phyloP scores from a whole-genome alignment of 805 yeast genomes.

The Candida loeiensis region DNA sequence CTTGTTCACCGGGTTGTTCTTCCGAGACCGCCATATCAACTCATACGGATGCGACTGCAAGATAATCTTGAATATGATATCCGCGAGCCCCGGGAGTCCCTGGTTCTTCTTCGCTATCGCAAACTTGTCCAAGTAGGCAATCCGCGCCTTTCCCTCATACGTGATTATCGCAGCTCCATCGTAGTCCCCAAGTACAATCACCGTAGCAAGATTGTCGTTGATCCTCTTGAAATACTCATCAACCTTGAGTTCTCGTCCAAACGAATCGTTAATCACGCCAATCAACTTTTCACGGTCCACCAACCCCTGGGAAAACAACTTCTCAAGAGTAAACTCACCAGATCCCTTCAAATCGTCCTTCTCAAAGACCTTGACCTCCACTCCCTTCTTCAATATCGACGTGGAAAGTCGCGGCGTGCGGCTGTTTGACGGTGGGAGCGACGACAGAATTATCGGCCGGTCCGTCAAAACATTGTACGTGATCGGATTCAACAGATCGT shows the following conservation, averaged over 20 bases:
- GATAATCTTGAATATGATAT: conserved; percentile 82
- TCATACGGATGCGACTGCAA: conserved; percentile 65
- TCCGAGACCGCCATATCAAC: conserved; percentile 86
- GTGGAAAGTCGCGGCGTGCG: conserved; percentile 66
- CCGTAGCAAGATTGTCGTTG: conserved; percentile 61
- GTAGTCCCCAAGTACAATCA: conserved; percentile 88
- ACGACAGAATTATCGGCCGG: conserved; percentile 84
- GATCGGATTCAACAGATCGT: conserved; percentile 70
- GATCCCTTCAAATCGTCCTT: no score
- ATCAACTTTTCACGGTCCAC: conserved; percentile 59
- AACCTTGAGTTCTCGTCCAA: conserved; percentile 62
- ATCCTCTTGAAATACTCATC: conserved; percentile 67
- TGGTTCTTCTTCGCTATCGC: conserved; percentile 82
- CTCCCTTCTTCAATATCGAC: conserved; percentile 76
- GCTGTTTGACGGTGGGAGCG: conserved; percentile 64
- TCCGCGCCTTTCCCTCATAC: conserved; percentile 50
- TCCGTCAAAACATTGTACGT: conserved; percentile 89
- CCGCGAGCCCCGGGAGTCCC: conserved; percentile 93
- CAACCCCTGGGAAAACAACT: conserved; percentile 33
- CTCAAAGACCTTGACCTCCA: conserved; percentile 48
- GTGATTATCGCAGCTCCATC: conserved; percentile 95
- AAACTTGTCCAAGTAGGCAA: conserved; percentile 89
- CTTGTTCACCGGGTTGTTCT: conserved; percentile 85
- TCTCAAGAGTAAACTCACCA: conserved; percentile 31
- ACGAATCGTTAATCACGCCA: conserved; percentile 71